Conservation (phyloP, 2,329 filamentous ascomycete genomes). For the Herpotrichia juniperi region DNA sequence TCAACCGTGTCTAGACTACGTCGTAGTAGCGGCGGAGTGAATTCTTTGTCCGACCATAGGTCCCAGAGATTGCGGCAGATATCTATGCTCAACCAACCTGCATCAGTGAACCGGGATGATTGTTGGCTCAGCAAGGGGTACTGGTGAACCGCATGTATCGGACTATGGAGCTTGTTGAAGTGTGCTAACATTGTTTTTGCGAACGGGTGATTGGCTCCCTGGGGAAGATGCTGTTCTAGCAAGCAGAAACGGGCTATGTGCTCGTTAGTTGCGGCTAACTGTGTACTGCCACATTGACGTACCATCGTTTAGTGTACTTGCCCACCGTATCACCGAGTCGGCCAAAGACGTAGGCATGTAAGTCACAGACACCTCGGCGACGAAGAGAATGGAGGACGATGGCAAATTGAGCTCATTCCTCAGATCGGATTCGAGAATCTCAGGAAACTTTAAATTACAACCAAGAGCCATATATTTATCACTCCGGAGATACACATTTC, state of each 20-base stretch:
- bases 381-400: slow-evolving; percentile 72
- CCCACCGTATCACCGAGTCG: slow-evolving; percentile 79
- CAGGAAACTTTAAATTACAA: slow-evolving; percentile 76
- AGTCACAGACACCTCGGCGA: slow-evolving; percentile 88
- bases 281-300: slow-evolving; percentile 27
- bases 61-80: slow-evolving; percentile 76
- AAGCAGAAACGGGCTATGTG: slow-evolving; percentile 77
- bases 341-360: slow-evolving; percentile 81
- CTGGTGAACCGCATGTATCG: slow-evolving; percentile 73
- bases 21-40: slow-evolving; percentile 67
- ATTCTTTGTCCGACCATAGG: slow-evolving; percentile 74
- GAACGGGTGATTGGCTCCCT: slow-evolving; percentile 80
- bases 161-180: slow-evolving; percentile 80
- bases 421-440: slow-evolving; percentile 65
- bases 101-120: slow-evolving; percentile 66
- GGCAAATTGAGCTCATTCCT: slow-evolving; percentile 63
- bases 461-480: slow-evolving; percentile 78
- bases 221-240: slow-evolving; percentile 84
- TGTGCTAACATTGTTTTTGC: slow-evolving; percentile 84
- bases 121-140: slow-evolving; percentile 75
- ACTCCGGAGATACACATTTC: slow-evolving; percentile 52
- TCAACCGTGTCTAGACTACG: slow-evolving; percentile 71
- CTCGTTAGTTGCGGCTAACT: neutral
- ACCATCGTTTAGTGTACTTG: slow-evolving; percentile 73
- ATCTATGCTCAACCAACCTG: slow-evolving; percentile 71